Conservation (phyloP, 1,139 yeast genomes). For the Yamadazyma trypodendri region DNA sequence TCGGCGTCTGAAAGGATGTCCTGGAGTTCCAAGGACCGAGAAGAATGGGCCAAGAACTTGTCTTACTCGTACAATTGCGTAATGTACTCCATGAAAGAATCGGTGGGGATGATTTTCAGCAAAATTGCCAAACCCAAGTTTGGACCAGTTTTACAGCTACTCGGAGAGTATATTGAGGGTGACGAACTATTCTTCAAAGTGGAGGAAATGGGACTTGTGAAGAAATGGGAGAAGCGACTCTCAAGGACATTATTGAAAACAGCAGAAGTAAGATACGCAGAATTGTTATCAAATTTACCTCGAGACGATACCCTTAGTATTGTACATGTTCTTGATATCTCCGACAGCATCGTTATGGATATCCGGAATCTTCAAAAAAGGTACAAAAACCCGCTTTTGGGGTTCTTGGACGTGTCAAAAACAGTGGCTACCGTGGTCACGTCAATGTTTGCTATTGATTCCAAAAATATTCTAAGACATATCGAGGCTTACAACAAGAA, state of each 20-base stretch:
- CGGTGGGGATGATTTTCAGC: slow-evolving; percentile 47
- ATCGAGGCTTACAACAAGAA: slow-evolving; percentile 45
- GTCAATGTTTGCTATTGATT: slow-evolving; percentile 63
- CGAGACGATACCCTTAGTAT: slow-evolving; percentile 60
- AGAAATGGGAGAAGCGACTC: slow-evolving; percentile 53
- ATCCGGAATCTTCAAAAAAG: slow-evolving; percentile 56
- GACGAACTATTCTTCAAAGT: slow-evolving; percentile 45
- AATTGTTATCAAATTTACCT: slow-evolving; percentile 57
- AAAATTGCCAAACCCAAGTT: slow-evolving; percentile 57
- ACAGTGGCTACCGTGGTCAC: slow-evolving; percentile 58
- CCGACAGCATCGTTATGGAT: slow-evolving; percentile 52
- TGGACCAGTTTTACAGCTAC: slow-evolving; percentile 50
- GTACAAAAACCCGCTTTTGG: slow-evolving; percentile 63
- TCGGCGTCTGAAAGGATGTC: slow-evolving; percentile 32
- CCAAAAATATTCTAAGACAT: slow-evolving; percentile 58
- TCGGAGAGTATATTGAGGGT: slow-evolving; percentile 52
- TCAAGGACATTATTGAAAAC: slow-evolving; percentile 49
- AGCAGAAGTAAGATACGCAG: slow-evolving; percentile 61
- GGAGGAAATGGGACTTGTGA: slow-evolving; percentile 36
- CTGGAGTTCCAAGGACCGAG: slow-evolving; percentile 55
- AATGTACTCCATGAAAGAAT: slow-evolving; percentile 46
- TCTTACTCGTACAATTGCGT: slow-evolving; percentile 47
- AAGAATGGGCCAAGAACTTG: slow-evolving; percentile 52
- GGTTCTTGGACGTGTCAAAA: slow-evolving; percentile 52
- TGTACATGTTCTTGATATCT: slow-evolving; percentile 58